phyloP scores from a whole-genome alignment of 2,329 filamentous ascomycete species.

The Mycosphaerella sp. region DNA sequence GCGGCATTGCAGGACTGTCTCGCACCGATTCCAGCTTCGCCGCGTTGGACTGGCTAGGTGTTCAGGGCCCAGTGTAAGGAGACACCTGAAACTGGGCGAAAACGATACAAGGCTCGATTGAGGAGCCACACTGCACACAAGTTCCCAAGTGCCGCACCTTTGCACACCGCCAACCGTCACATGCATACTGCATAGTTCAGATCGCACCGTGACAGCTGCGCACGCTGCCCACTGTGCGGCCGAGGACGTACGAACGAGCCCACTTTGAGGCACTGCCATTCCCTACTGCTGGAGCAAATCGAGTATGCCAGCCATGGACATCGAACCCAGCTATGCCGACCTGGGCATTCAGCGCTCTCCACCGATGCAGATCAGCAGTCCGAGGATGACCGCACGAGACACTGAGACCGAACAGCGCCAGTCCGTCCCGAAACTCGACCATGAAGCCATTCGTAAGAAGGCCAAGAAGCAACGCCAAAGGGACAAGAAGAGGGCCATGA shows the following conservation, averaged over 20 bases:
- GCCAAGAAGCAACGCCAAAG: conserved; percentile 37
- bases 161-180: neutral
- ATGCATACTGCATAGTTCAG: conserved; percentile 2
- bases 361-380: conserved; percentile 30
- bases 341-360: conserved; percentile 29
- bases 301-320: conserved; percentile 34
- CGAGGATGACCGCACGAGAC: conserved; percentile 23
- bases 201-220: neutral
- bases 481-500: conserved; percentile 34
- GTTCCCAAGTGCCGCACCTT: conserved; percentile 1
- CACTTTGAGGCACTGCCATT: neutral
- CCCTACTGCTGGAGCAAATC: conserved; percentile 3
- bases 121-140: conserved; percentile 1
- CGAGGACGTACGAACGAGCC: neutral
- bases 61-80: conserved; percentile 41
- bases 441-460: conserved; percentile 33
- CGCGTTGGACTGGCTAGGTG: conserved; percentile 43
- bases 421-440: conserved; percentile 31
- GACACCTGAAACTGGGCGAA: conserved; percentile 49
- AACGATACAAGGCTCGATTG: conserved; percentile 20
- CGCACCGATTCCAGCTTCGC: conserved; percentile 43
- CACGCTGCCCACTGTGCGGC: neutral
- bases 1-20: conserved; percentile 29
- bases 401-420: conserved; percentile 16
- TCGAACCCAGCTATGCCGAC: conserved; percentile 24